Base-by-base conservation (phyloP, 768 basidiomycete genomes). In the Auriscalpium orientale region DNA sequence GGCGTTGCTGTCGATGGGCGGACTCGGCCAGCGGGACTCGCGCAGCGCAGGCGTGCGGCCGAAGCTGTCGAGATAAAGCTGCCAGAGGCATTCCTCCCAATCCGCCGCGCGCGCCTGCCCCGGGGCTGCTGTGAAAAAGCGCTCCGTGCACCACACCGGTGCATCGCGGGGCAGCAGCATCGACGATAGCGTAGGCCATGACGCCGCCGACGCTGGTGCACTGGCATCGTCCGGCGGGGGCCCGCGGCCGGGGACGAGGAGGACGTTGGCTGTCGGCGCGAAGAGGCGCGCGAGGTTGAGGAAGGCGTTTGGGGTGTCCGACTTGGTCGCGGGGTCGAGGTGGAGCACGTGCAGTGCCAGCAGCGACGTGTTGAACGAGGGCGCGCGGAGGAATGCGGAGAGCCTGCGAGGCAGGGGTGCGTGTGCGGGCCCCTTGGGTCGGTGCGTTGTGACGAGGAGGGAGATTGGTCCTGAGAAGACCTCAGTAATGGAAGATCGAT, bases 31-130 rank as follows among this genome's bases (percentile, higher is more conserved):
- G 7, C 35, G 10, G 16, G 51, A 45, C 47, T 8, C 44, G 50
- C 47, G 66, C 46, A 62, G 65, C 20, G 66, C 66, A 10, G 58
- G 64, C 7, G 72, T 66, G 12, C 68, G 68, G 13, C 83, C 83
- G 37, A 74, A 76, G 54, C 72, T 76, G 54, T 82, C 78, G 28
- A 85, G 72, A 72, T 79, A 79, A 55, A 84, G 56, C 61, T 82
- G 80, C 84, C 84, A 87, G 13, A 85, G 67, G 64, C 85, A 87
- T 56, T 83, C 81, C 36, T 76, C 71, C 84, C 84, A 87, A 56
- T 84, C 82, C 4, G 73, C 66, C 1, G 61, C 57, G 20, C 82
- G 80, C 21, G 77, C 74, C 36, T 68, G 66, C 47, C 68, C 65
- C 16, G 76, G 60, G 33, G 54, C 56, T n/a, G 58, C 22, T 8